These are phyloP conservation scores for Trichoderma polysporum DNA, from an alignment of 2,329 filamentous ascomycete species.

Conservation along the genomic window DNA sequence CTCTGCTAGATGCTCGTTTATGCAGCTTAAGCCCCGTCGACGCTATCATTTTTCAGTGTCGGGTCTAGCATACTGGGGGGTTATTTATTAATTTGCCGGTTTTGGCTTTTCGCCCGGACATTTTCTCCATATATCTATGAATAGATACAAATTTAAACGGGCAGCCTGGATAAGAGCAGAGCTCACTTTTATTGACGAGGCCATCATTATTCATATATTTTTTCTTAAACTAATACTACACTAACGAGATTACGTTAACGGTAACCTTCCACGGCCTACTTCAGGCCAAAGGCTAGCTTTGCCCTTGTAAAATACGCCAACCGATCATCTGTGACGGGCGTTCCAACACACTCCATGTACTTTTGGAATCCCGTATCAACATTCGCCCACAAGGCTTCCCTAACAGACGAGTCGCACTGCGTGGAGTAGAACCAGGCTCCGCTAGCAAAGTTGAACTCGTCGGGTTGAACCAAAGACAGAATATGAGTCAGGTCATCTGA, in stretches of 20 bases:
- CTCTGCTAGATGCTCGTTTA: conserved; percentile 4
- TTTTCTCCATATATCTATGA: background rate
- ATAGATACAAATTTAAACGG: background rate
- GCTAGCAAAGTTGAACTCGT: conserved; percentile 55
- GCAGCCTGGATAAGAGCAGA: background rate
- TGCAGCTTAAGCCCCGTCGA: conserved; percentile 3
- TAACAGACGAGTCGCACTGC: conserved; percentile 41
- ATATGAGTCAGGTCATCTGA: conserved; percentile 40
- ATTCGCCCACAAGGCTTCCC: conserved; percentile 35
- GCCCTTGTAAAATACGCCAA: conserved; percentile 45
- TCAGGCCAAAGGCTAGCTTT: conserved; percentile 48
- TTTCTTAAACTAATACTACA: background rate
- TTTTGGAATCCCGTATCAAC: conserved; percentile 43
- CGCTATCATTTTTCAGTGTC: background rate
- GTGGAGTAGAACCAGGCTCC: conserved; percentile 52
- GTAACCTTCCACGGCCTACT: background rate
- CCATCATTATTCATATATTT: background rate
- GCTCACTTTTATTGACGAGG: background rate
- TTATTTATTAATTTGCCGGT: background rate
- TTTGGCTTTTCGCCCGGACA: background rate
- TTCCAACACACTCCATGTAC: conserved; percentile 52
- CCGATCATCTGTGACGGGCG: conserved; percentile 34
- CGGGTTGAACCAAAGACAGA: conserved; percentile 45
- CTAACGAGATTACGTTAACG: background rate
- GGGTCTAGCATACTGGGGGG: background rate